Evolutionary conservation across 2,329 filamentous ascomycete genomes (phyloP), one percentile per base, ranked within the genome.

Genomic region (Lizonia empirigonia): DNA sequence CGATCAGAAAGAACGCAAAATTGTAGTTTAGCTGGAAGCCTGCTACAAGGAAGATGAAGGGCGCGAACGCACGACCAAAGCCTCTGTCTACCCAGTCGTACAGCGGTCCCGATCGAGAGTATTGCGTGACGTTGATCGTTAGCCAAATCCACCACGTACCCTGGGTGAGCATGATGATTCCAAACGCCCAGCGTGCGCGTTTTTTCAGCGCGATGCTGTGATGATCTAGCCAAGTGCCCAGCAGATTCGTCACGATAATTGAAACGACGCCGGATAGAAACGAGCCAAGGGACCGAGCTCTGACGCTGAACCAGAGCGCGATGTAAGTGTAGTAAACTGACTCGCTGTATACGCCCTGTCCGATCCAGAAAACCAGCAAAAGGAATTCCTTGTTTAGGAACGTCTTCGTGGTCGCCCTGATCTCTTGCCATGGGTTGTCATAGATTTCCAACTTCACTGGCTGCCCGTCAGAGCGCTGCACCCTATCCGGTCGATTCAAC

Each of bases 1-100:
- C 80, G 9, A 89, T 80, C 51, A 89, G 75, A 59, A 89, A 89
- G 71, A 88, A 88, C 77, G 88, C 70, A 63, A 83, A 89, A 60
- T 89, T 77, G 65, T 89, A 90, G 67, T 89, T 89, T 6, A 88
- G 56, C 69, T 89, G 86, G 63, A 89, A 89, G 0, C 84, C 83
- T 16, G 82, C 70, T 0, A 84, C 82, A 61, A 87, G 79, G 62
- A 89, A 82, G 5, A 90, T 62, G 67, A 86, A 89, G 8, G 88
- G 75, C 0, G 79, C 81, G 59, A 89, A 90, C 0, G 80, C 85
- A 29, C 77, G 76, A 0, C 85, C 86, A 46, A 90, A 90, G 0
- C 83, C 85, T 0, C 73, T 56, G 59, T 80, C 79, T 1, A 67
- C 65, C 87, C 87, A 90, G 70, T 90, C 87, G 56, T 81, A 85